phyloP scores from a whole-genome alignment of 495 filamentous ascomycete species.

The Monascus purpureus region DNA sequence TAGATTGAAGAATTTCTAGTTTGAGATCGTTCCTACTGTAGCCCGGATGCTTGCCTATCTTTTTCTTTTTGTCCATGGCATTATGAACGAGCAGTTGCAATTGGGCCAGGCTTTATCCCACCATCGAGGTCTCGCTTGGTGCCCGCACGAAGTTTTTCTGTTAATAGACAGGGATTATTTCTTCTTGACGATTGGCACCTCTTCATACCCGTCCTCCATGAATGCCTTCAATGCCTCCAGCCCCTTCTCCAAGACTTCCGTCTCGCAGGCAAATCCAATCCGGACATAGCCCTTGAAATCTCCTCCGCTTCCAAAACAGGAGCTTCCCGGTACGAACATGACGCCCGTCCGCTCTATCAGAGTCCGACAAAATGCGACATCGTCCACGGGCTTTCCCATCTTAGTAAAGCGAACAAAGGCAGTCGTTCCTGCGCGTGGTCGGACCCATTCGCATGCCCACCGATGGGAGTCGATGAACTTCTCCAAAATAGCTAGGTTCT shows the following conservation, averaged over 20 bases:
- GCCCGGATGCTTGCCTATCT: too few species aligned
- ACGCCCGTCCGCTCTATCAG: constrained; percentile 58
- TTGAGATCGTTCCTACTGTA: too few species aligned
- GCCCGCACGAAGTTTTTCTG: too few species aligned
- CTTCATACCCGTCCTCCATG: constrained; percentile 44
- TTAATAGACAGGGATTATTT: too few species aligned
- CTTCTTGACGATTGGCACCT: constrained; percentile 30
- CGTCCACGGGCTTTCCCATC: constrained; percentile 53
- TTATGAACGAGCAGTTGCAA: too few species aligned
- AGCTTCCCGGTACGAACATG: constrained; percentile 64
- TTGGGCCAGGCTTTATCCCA: too few species aligned
- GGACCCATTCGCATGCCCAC: constrained; percentile 54
- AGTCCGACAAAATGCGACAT: constrained; percentile 55
- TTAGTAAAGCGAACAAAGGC: constrained; percentile 60
- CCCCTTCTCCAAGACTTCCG: constrained; percentile 52
- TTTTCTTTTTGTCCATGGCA: too few species aligned
- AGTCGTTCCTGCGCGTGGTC: constrained; percentile 71
- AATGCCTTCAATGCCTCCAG: constrained; percentile 48
- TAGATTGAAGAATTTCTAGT: too few species aligned
- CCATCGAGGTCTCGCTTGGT: too few species aligned
- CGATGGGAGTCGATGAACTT: constrained; percentile 52
- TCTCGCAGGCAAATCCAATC: constrained; percentile 66
- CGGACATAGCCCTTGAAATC: constrained; percentile 72
- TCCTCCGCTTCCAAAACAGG: constrained; percentile 55
- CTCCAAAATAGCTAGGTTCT: constrained; percentile 54